These are phyloP conservation scores for Leccinum disarticulatum DNA, from an alignment of 768 basidiomycete species.

Conservation along the genomic window DNA sequence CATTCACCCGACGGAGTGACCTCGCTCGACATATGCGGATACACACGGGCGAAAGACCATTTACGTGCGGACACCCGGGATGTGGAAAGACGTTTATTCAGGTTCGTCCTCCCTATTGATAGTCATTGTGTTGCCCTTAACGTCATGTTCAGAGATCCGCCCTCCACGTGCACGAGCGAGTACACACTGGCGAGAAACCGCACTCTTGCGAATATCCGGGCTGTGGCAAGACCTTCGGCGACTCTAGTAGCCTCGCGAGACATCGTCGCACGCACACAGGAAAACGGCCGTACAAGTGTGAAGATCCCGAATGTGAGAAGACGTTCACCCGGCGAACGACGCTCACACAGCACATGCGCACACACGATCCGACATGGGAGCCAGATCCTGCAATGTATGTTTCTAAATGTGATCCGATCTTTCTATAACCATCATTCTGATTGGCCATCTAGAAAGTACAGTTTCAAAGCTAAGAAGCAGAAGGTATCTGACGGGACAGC, in stretches of 20 bases:
- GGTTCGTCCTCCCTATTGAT: constrained; percentile 41
- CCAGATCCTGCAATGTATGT: constrained; percentile 81
- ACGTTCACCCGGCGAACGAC: constrained; percentile 87
- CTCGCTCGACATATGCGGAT: constrained; percentile 84
- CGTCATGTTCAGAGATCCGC: constrained; percentile 68
- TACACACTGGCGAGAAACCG: constrained; percentile 92
- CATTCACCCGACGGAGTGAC: constrained; percentile 82
- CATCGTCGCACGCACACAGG: constrained; percentile 89
- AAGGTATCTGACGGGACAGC: constrained; percentile 51
- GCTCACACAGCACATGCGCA: constrained; percentile 83
- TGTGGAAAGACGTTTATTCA: constrained; percentile 94
- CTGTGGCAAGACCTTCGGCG: constrained; percentile 85
- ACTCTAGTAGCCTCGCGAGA: constrained; percentile 88
- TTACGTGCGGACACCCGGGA: constrained; percentile 64
- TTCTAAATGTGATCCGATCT: constrained; percentile 4
- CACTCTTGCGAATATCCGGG: constrained; percentile 88
- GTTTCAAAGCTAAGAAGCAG: constrained; percentile 71
- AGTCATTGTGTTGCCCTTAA: constrained; percentile 8
- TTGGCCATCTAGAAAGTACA: constrained; percentile 58
- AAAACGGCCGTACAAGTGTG: constrained; percentile 84
- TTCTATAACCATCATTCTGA: constrained; percentile 13
- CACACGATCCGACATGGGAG: constrained; percentile 82
- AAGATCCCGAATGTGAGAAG: constrained; percentile 80
- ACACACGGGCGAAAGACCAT: constrained; percentile 89
- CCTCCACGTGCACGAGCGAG: constrained; percentile 82